phyloP scores from a whole-genome alignment of 495 filamentous ascomycete species.

The Penicillium silybi region DNA sequence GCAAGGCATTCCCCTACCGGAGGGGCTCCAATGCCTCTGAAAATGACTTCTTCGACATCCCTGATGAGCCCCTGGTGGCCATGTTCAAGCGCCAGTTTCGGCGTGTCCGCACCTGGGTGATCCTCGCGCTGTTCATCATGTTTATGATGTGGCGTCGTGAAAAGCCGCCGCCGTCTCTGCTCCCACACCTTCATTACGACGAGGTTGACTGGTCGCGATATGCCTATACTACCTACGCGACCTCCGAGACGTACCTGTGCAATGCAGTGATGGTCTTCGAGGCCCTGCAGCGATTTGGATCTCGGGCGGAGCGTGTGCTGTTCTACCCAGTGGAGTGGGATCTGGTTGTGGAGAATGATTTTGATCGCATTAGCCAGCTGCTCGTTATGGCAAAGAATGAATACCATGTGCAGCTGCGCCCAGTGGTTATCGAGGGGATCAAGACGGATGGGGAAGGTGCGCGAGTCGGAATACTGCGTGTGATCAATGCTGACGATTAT shows the following conservation, averaged over 20 bases:
- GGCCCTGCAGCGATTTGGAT: conserved; percentile 54
- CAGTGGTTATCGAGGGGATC: conserved; percentile 54
- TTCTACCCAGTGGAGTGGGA: conserved; percentile 62
- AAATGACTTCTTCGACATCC: conserved; percentile 44
- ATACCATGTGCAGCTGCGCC: conserved; percentile 58
- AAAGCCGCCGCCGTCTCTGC: conserved; percentile 18
- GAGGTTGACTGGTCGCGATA: conserved; percentile 56
- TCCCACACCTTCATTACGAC: conserved; percentile 38
- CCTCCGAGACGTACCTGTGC: conserved; percentile 64
- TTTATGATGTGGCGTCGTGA: conserved; percentile 31
- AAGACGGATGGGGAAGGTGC: conserved; percentile 35
- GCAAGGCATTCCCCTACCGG: conserved; percentile 23
- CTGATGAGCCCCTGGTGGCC: conserved; percentile 31
- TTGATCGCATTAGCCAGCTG: conserved; percentile 50
- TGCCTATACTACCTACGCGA: conserved; percentile 72
- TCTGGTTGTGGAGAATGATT: conserved; percentile 31
- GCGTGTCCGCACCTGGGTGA: conserved; percentile 35
- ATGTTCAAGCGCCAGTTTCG: conserved; percentile 37
- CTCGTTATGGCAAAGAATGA: conserved; percentile 55
- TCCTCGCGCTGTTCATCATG: conserved; percentile 27
- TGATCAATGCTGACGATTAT: background rate
- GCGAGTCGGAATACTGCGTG: conserved; percentile 1
- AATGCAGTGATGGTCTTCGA: conserved; percentile 76
- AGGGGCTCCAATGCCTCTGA: conserved; percentile 35
- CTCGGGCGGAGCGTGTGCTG: conserved; percentile 61